Evolutionary conservation across 2,329 filamentous ascomycete genomes (phyloP).

Genomic region (Pseudophaeomoniella oleicola): DNA sequence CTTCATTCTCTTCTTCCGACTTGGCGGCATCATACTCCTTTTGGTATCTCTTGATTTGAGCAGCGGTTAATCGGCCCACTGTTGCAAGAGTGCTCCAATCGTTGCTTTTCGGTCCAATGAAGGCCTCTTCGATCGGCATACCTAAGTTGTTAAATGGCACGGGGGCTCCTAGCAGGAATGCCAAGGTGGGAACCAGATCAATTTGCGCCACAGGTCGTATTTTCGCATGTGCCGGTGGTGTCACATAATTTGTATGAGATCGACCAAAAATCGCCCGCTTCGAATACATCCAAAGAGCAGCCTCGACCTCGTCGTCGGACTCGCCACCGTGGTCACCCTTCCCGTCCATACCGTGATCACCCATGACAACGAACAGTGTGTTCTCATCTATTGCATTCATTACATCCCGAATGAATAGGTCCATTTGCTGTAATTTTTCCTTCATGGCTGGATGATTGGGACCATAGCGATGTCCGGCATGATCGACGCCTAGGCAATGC

Average conservation of each 20-base stretch:
- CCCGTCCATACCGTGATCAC: constrained; percentile 96
- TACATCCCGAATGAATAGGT: constrained; percentile 59
- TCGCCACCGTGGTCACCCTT: constrained; percentile 98
- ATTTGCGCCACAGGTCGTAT: constrained; percentile 69
- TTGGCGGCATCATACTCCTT: constrained; percentile 62
- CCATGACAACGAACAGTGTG: constrained; percentile 87
- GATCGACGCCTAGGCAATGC: constrained; percentile 89
- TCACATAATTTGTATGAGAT: constrained; percentile 42
- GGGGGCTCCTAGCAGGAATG: constrained; percentile 74
- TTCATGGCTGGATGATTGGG: constrained; percentile 87
- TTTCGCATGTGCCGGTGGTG: constrained; percentile 58
- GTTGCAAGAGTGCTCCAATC: constrained; percentile 64
- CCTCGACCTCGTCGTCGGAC: constrained; percentile 88
- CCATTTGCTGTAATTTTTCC: constrained; percentile 83
- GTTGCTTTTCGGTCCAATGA: constrained; percentile 40
- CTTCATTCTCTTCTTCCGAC: constrained; percentile 48
- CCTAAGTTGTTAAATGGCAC: constrained; percentile 96
- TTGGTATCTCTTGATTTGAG: constrained; percentile 83
- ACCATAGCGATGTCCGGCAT: constrained; percentile 91
- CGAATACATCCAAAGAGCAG: constrained; percentile 97
- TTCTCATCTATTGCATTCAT: constrained; percentile 62
- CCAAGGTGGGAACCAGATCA: constrained; percentile 83
- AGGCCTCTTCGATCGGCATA: constrained; percentile 84
- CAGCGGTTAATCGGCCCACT: constrained; percentile 63
- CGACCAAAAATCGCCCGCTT: constrained; percentile 75